phyloP scores from a whole-genome alignment of 106 monocot genomes.

The Dendrobium chrysotoxum region DNA sequence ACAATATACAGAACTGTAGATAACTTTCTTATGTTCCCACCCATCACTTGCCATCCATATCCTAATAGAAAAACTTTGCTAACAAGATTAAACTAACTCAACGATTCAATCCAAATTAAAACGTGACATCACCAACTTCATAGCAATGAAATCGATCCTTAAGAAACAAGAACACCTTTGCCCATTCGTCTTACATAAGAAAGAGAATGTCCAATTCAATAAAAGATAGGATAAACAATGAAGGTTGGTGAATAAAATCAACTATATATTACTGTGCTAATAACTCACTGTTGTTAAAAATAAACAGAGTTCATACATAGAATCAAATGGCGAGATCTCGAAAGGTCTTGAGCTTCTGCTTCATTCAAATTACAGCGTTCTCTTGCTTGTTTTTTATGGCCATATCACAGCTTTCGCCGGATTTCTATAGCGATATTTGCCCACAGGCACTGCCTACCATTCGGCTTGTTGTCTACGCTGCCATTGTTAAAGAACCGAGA shows the following conservation, averaged over 20 bases:
- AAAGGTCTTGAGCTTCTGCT: neutral
- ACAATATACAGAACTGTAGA: no score
- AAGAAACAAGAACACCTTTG: neutral
- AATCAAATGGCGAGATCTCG: neutral
- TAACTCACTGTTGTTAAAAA: neutral
- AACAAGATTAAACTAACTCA: neutral
- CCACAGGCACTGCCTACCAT: slow-evolving; percentile 23
- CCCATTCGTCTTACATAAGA: neutral
- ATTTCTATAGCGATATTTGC: slow-evolving; percentile 35
- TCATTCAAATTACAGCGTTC: neutral
- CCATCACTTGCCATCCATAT: neutral
- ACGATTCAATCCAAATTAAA: neutral
- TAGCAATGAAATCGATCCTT: neutral
- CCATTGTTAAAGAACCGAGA: slow-evolving; percentile 25
- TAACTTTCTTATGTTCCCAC: neutral
- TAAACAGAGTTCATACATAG: neutral
- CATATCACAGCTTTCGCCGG: neutral
- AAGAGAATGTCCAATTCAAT: neutral
- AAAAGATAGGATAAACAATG: neutral
- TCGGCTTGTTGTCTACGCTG: slow-evolving; percentile 22
- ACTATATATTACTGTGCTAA: neutral
- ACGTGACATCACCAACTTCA: no score
- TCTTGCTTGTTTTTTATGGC: neutral
- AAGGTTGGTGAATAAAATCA: neutral
- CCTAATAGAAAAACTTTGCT: neutral